Conservation (phyloP, 2,329 filamentous ascomycete genomes). For the Chrysoporthe cubensis region DNA sequence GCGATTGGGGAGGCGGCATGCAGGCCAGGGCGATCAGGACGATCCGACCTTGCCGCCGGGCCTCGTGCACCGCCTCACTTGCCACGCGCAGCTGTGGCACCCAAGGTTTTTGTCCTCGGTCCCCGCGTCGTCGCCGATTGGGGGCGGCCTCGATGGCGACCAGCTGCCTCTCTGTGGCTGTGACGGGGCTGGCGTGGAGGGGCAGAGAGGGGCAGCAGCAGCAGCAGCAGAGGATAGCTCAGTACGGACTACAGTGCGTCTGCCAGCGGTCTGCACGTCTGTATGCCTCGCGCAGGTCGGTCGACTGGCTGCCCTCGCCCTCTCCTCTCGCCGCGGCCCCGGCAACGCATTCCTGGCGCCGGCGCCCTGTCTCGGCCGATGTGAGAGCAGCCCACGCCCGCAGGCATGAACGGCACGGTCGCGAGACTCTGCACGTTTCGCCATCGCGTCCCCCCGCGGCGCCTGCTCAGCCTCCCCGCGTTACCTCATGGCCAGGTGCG, state of each 20-base stretch:
- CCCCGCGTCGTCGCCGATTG: too few species aligned
- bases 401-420: not conserved
- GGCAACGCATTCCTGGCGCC: not conserved
- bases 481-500: not conserved
- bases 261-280: too few species aligned
- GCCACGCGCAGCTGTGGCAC: conserved; percentile 9
- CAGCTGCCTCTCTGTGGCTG: conserved; percentile 16
- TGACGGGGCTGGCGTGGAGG: not conserved
- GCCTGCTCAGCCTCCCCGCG: conserved; percentile 10
- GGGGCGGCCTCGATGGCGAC: conserved; percentile 1
- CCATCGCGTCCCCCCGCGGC: not conserved
- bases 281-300: too few species aligned
- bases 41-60: too few species aligned
- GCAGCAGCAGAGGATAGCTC: too few species aligned
- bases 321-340: too few species aligned
- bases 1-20: not conserved
- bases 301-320: too few species aligned
- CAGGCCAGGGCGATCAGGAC: too few species aligned
- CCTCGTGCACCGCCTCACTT: conserved; percentile 9
- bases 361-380: not conserved
- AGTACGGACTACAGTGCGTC: too few species aligned
- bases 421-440: conserved; percentile 10
- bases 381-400: not conserved
- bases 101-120: not conserved
- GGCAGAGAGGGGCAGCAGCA: too few species aligned